phyloP scores from a whole-genome alignment of 23 red algal genomes.

The Gracilaria caudata region DNA sequence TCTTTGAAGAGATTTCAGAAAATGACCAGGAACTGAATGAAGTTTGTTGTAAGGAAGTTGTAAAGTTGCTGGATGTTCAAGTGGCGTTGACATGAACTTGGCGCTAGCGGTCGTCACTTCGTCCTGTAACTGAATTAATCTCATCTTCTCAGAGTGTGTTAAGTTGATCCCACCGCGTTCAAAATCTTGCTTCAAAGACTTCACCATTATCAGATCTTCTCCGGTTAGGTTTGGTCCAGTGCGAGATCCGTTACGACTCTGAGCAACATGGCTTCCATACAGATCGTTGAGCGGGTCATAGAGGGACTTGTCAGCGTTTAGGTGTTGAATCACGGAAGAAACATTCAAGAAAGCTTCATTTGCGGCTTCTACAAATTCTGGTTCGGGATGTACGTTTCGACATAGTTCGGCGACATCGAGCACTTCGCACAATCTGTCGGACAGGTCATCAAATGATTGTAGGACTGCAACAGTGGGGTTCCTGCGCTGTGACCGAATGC shows the following conservation, averaged over 20 bases:
- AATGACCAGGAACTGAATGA: constrained; percentile 14
- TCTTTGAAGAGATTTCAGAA: constrained; percentile 12
- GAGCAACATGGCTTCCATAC: neutral
- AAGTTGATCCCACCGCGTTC: constrained; percentile 84
- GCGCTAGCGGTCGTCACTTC: constrained; percentile 31
- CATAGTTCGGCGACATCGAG: constrained; percentile 92
- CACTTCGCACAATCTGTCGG: constrained; percentile 88
- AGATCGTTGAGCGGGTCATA: constrained; percentile 70
- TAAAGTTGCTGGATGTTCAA: constrained; percentile 20
- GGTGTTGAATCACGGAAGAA: constrained; percentile 71
- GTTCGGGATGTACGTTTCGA: constrained; percentile 89
- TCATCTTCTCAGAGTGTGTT: constrained; percentile 31
- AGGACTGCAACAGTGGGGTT: constrained; percentile 44
- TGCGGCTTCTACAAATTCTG: constrained; percentile 75
- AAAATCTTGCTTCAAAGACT: constrained; percentile 87
- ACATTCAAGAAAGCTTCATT: constrained; percentile 64
- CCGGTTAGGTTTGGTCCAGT: neutral
- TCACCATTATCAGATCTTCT: constrained; percentile 81
- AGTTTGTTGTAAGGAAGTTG: constrained; percentile 39
- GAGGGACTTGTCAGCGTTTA: constrained; percentile 81
- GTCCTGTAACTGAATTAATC: constrained; percentile 54
- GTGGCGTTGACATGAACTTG: constrained; percentile 29
- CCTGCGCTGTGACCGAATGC: constrained; percentile 35
- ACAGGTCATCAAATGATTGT: constrained; percentile 87
- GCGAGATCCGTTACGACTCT: neutral